Evolutionary conservation across 805 yeast genomes (phyloP), one percentile per base, ranked within the genome.

Genomic region (Yamadazyma olivae): DNA sequence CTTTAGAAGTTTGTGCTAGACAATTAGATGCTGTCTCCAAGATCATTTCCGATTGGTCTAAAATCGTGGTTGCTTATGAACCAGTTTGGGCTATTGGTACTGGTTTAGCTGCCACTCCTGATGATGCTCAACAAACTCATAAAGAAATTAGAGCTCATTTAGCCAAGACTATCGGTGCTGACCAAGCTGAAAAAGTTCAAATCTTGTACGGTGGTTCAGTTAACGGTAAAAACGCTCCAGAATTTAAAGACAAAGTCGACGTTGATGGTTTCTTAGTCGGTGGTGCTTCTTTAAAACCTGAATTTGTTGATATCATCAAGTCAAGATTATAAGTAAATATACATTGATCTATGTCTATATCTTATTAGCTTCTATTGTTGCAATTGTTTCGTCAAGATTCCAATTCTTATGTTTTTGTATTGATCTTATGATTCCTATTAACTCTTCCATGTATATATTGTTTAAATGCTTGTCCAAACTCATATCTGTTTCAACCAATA

Each of bases 21-120:
- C 98, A 93, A 77, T 75, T 91, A 59, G 75, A 79, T 51, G 96
- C 98, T 45, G 97, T 84, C 44, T 70, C 84, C 57, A 83, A 79
- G 61, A 73, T 82, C 44, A 81, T 88, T 46, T 59, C 65, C 41
- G 97, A 90, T 81, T 91, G 98, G 98, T 56, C 83, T 47, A 76
- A 85, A 67, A 75, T 93, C 51, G 98, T 93, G 49, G 71, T 93
- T 65, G 99, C 99, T 58, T 93, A 93, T 74, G 99, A 93, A 75
- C 99, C 99, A 56, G 96, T 93, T 52, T 93, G 99, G 99, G 99
- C 99, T 56, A 93, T 93, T 56, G 99, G 99, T 67, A 90, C 98
- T 54, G 99, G 99, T 61, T 80, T 93, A 61, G 96, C 98, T 56
- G 98, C 99, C 45, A 93, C 99, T 54, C 89, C 99, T 52, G 86